Base-by-base conservation (phyloP, 2,329 filamentous ascomycete genomes). In the Beauveria medogensis region DNA sequence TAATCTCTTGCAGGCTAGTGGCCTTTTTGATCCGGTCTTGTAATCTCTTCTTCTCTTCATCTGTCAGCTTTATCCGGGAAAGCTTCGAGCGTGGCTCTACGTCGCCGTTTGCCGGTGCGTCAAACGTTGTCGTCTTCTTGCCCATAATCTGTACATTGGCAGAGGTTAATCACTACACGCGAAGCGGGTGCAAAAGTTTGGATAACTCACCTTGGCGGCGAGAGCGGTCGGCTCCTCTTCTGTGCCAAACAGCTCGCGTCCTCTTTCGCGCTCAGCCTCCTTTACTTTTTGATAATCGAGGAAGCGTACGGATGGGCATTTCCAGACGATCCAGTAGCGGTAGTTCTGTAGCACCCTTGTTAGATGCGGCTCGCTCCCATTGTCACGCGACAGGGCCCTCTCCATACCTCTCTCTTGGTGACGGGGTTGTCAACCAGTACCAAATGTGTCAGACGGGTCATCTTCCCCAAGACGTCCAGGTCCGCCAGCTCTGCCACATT, bases 211-310 rank as follows among this genome's bases (percentile, higher is more conserved):
- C 80, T 89, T 88, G 22, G 84, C 83, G 28, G 93, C 92, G 41
- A 96, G 80, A 12, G 89, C 87, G 0, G 92, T 91, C 1, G 93
- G 94, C 71, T 89, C 85, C 56, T 89, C 84, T 1, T 75, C 73
- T 3, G 89, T 91, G 56, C 95, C 95, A 69, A 97, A 97, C 2
- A 99, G 80, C 73, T 93, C 88, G 20, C 77, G 80, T 0, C 91
- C 91, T 67, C 86, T 83, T 65, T 84, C 77, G 50, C 92, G 85
- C 80, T 99, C 94, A 0, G 82, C 86, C 65, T 94, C 85, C 75
- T 91, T 95, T 55, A 99, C 92, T 75, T 96, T 96, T 67, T 86
- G 82, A 72, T 91, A 97, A 75, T 99, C 94, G 54, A 99, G 82
- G 75, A 96, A 97, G 50, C 93, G 87, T 48, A 99, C 86, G 5